A percentile compares a stretch with the other conserved stretches of the same genome.
Conservation (phyloP, 352 stramenopile species). For the Globisporangium iwayamae region DNA sequence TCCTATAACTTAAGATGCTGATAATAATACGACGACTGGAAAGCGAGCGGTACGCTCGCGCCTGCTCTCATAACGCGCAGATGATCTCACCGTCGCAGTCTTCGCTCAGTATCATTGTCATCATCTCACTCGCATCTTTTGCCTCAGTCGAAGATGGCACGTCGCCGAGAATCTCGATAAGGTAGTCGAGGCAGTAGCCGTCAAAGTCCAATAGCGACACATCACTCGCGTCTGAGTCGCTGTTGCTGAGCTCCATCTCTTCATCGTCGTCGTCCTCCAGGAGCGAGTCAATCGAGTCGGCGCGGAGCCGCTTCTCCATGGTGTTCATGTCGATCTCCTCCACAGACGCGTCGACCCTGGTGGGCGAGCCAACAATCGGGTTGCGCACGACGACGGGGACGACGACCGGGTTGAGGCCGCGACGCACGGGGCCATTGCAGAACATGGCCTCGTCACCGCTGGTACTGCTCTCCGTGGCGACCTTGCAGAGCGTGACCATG, state of each 20-base stretch:
- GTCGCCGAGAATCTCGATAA: conserved; percentile 10
- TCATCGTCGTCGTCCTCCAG: background rate
- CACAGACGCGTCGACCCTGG: conserved; percentile 5
- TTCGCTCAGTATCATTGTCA: background rate
- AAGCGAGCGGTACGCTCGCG: background rate
- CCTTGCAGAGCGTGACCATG: conserved; percentile 22
- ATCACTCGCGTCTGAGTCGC: conserved; percentile 3
- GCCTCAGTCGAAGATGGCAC: background rate
- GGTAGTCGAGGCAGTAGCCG: conserved; percentile 17
- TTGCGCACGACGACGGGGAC: background rate
- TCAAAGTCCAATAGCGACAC: conserved; percentile 13
- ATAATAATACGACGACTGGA: background rate
- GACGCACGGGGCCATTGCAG: conserved; percentile 1
- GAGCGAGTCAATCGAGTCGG: conserved; percentile 12
- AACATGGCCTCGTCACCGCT: background rate
- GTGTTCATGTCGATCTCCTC: conserved; percentile 2
- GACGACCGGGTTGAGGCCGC: conserved; percentile 9
- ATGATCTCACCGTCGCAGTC: conserved; percentile 6
- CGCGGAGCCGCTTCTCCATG: background rate
- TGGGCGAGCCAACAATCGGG: background rate
- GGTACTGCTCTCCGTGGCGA: conserved; percentile 4
- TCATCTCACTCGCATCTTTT: background rate
- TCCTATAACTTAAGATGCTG: background rate
- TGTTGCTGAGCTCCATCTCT: conserved; percentile 10
- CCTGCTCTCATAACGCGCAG: conserved; percentile 5